Conservation (phyloP, 148 eudicot species). For the Rhododendron simsii region DNA sequence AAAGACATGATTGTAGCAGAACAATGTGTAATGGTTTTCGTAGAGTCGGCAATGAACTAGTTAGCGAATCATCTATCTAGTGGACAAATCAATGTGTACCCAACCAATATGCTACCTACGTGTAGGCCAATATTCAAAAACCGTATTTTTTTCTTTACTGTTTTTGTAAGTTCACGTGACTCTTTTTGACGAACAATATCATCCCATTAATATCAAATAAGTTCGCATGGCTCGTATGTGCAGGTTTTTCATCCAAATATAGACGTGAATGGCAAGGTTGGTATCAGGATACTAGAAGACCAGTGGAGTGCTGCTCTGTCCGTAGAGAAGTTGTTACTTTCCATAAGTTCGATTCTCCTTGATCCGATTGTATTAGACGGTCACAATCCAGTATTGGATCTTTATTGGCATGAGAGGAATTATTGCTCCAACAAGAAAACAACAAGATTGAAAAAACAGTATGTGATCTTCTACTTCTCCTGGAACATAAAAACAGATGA, state of each 20-base stretch:
- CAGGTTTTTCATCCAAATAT: constrained; percentile 13
- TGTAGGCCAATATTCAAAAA: background rate
- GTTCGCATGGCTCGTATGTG: background rate
- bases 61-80: too few species aligned
- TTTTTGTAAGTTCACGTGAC: background rate
- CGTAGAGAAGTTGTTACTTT: background rate
- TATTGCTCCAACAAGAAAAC: background rate
- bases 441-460: background rate
- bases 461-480: background rate
- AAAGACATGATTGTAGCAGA: too few species aligned
- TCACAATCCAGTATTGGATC: background rate
- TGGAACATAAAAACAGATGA: background rate
- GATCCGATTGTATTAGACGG: background rate
- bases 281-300: background rate
- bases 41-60: too few species aligned
- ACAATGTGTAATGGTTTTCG: too few species aligned
- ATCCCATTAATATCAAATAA: too few species aligned
- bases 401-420: background rate
- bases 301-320: constrained; percentile 9
- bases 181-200: too few species aligned
- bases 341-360: constrained; percentile 5
- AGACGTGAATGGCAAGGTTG: background rate
- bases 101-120: background rate
- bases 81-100: background rate
- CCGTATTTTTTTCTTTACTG: too few species aligned